Evolutionary conservation across 345 rosid genomes (phyloP), one percentile per base, ranked within the genome.

Genomic region (Salix udensis): DNA sequence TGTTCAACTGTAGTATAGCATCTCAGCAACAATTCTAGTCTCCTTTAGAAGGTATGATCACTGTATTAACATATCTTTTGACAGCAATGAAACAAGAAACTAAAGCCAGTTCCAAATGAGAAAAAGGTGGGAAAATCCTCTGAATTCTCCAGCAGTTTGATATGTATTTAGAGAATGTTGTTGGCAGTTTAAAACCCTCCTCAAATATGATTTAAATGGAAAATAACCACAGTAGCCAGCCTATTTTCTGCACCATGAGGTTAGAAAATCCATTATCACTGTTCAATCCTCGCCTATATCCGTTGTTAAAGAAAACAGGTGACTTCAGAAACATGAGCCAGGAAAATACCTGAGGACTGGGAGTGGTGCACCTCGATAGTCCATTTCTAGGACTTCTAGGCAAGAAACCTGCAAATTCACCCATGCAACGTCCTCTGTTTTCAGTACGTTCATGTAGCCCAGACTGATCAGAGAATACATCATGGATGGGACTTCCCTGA

Each of bases 301-400:
- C 48, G 40, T 53, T 36, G n/a, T 53, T 42, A 19, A 7, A 66
- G 36, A 36, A 28, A 15, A 26, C 2, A 62, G 64, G 70, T 37
- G 71, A 68, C 30, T 64, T 6, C 40, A 9, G 44, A 26, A 67
- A 52, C 3, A 68, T 36, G 30, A 61, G 26, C 10, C 73, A 68
- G 42, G 28, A 50, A 7, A 58, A 21, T 74, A 96, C 91, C 88
- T 88, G 96, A 75, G 91, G 94, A 84, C 91, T 92, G 26, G 95
- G 91, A 75, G 91, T 88, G 42, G 82, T 65, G 76, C 93, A 85
- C 78, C 90, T 82, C 34, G 74, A 62, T 31, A 67, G 48, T 60
- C 82, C 76, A 73, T 75, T 76, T 82, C 81, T 80, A 73, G 87
- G 88, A 81, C 84, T 91, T 80, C 80, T 80, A 6, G 67, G 86